Percentiles rank a stretch among this genome's conserved stretches.
These are phyloP conservation scores for Hydnomerulius pinastri DNA, from an alignment of 768 basidiomycete species.

Conservation along the genomic window DNA sequence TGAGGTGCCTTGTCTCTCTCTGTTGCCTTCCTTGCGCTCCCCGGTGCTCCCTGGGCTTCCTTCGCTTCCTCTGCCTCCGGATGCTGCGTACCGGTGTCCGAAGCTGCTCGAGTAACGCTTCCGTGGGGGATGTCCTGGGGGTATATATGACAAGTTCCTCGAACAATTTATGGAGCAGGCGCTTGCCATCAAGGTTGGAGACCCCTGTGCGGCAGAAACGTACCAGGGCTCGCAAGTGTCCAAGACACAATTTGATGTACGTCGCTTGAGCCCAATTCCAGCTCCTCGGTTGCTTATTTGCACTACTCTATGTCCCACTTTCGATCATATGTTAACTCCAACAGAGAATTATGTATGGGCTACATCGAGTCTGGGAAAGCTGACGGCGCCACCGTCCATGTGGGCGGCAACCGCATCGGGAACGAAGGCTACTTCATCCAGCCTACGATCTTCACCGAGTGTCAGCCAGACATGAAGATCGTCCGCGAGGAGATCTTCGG, in stretches of 20 bases:
- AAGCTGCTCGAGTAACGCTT: conserved; percentile 74
- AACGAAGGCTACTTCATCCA: conserved; percentile 47
- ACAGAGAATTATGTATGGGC: conserved; percentile 44
- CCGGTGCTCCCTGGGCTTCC: no score
- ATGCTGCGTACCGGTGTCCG: conserved; percentile 57
- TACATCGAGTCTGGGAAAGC: conserved; percentile 54
- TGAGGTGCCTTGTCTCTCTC: conserved; percentile 32
- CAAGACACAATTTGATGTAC: conserved; percentile 47
- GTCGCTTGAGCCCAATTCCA: no score
- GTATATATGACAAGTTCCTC: conserved; percentile 59
- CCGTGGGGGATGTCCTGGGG: no score
- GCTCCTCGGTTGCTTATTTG: no score
- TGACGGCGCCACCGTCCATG: conserved; percentile 48
- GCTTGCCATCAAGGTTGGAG: conserved; percentile 39
- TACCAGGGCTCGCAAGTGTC: conserved; percentile 53
- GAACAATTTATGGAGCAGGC: conserved; percentile 40
- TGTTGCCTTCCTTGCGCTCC: conserved; percentile 15
- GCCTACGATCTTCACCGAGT: no score
- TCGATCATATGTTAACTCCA: background rate
- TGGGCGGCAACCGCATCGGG: conserved; percentile 46
- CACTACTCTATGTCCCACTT: no score
- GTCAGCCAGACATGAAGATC: no score
- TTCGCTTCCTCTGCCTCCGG: conserved; percentile 32
- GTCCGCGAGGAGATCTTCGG: no score
- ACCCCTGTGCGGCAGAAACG: conserved; percentile 43